phyloP scores from a whole-genome alignment of 1,284 basidiomycete species.

The Tilletia caries region DNA sequence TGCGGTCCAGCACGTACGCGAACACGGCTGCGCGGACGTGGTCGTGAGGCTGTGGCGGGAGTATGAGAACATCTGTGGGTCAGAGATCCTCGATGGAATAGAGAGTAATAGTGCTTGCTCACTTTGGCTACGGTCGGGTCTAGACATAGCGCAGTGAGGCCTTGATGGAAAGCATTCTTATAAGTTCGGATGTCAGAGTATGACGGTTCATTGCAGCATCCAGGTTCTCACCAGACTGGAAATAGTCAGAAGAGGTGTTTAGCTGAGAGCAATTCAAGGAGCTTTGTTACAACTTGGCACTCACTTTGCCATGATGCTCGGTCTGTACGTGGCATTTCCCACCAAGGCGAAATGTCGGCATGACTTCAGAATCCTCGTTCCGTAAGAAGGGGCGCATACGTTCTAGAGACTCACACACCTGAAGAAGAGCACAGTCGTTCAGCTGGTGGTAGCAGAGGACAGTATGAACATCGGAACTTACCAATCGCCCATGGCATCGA shows the following conservation, averaged over 20 bases:
- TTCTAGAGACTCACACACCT: conserved; percentile 23
- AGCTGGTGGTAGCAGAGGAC: neutral
- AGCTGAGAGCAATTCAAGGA: neutral
- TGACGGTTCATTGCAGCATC: neutral
- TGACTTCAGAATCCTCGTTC: neutral
- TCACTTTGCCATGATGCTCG: too few relatives aligned
- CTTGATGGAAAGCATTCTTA: conserved; percentile 24
- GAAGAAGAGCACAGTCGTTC: neutral
- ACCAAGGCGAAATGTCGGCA: too few relatives aligned
- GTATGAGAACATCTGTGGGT: neutral
- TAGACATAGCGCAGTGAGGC: conserved; percentile 35
- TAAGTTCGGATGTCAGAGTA: too few relatives aligned
- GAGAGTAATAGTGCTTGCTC: too few relatives aligned
- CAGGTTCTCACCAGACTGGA: neutral
- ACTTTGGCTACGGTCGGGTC: conserved; percentile 17
- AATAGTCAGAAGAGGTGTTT: too few relatives aligned
- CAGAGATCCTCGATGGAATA: neutral
- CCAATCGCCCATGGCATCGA: conserved; percentile 59
- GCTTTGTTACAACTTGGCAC: too few relatives aligned
- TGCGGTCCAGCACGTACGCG: conserved; percentile 57
- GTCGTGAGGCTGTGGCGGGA: conserved; percentile 49
- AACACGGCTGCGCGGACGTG: conserved; percentile 54
- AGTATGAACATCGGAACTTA: conserved; percentile 16
- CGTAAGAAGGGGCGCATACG: too few relatives aligned
- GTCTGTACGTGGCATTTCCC: too few relatives aligned